Conservation (phyloP, 805 yeast species). For the Yamadazyma sp. region DNA sequence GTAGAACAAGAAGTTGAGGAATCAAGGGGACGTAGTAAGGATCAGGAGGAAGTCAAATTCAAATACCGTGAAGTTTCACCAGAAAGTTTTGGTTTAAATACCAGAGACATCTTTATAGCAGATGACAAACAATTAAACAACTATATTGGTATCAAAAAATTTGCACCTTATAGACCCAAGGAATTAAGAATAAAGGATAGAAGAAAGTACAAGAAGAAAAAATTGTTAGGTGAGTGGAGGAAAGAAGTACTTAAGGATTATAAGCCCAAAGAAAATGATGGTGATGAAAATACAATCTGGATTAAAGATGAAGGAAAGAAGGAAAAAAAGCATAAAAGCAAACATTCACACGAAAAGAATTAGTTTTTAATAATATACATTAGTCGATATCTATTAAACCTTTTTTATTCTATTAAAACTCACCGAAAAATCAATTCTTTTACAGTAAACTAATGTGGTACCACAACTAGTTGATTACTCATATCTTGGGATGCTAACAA, state of each 20-base stretch:
- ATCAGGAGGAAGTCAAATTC: conserved; percentile 53
- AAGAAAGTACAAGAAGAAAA: conserved; percentile 79
- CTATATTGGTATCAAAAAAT: conserved; percentile 82
- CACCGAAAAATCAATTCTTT: no score
- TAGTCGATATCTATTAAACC: no score
- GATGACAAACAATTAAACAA: conserved; percentile 83
- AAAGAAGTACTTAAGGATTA: conserved; percentile 69
- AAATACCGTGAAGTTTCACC: conserved; percentile 94
- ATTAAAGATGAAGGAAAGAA: conserved; percentile 24
- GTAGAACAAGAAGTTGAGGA: conserved; percentile 64
- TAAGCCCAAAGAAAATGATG: conserved; percentile 33
- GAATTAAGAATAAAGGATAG: conserved; percentile 73
- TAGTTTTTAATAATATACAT: no score
- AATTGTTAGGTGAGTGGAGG: conserved; percentile 86
- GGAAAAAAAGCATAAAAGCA: conserved; percentile 2
- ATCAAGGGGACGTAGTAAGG: conserved; percentile 55
- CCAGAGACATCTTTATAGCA: conserved; percentile 86
- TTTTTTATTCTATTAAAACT: no score
- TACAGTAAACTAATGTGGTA: no score
- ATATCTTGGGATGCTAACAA: conserved; percentile 26
- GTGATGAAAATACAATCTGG: conserved; percentile 36
- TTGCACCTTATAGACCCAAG: conserved; percentile 86
- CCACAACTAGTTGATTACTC: no score
- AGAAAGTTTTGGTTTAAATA: conserved; percentile 80
- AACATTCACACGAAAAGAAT: neutral